Evolutionary conservation across 495 filamentous ascomycete species (phyloP), one percentile per base, ranked within the genome.

Genomic region (Aspergillus bridgeri): DNA sequence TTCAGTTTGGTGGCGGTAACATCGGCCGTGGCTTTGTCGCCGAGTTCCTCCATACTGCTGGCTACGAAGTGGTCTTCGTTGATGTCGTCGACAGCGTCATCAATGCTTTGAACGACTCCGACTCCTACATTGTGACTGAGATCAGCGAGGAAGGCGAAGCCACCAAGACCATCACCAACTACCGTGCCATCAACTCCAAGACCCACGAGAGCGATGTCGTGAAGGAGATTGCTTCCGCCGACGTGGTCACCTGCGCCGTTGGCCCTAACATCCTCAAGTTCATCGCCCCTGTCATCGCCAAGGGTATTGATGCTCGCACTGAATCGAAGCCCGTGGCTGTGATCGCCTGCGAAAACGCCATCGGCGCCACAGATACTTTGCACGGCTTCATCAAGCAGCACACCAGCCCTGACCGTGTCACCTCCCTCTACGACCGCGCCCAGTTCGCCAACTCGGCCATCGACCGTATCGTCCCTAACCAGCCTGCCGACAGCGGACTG

Each of bases 341-440:
- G 67, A 94, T 98, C 72, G 94, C 94, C 45, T 98, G 94, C 73
- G 94, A 98, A 80, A 98, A 98, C 77, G 89, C 89, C 67, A 96
- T 96, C 64, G 87, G 87, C 56, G 94, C 90, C 59, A 98, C 95
- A 7, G 89, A 94, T 67, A 86, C 86, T 1, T 84, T 96, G 42
- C 86, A 86, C 56, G 82, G 80, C 43, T 86, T 87, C 79, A 93
- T 96, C 81, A 88, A 90, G 76, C 76, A 89, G 42, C 83, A 89
- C 71, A 89, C 87, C 17, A 72, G 80, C 48, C 60, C 77, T 42
- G 76, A 83, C 57, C 82, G 83, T 47, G 69, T 90, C 4, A 75
- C 79, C 3, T 77, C 83, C 51, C 79, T 88, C 64, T 75, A 80
- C 64, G 74, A 84, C 61, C 83, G 87, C 48, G 88, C 88, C 33